Evolutionary conservation across 2,329 filamentous ascomycete genomes (phyloP).

Genomic region (Pseudonectria buxi): DNA sequence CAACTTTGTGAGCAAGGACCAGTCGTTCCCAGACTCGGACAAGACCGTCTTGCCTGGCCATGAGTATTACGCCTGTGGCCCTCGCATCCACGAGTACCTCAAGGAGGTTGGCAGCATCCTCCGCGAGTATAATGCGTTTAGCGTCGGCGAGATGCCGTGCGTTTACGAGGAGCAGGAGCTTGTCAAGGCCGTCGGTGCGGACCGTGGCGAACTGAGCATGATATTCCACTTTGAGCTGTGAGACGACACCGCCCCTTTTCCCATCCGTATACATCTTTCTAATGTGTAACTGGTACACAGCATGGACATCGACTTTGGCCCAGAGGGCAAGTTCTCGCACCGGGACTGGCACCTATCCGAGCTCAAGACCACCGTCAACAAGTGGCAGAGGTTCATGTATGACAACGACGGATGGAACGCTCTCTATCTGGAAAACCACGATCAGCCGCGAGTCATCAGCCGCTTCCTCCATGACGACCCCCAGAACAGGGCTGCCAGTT

Average conservation of each 20-base stretch:
- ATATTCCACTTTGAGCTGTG: slow-evolving; percentile 66
- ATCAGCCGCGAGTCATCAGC: slow-evolving; percentile 54
- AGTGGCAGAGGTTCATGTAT: slow-evolving; percentile 55
- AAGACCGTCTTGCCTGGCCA: slow-evolving; percentile 25
- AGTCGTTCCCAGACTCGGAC: slow-evolving; percentile 45
- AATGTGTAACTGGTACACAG: slow-evolving; percentile 17
- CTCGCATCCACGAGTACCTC: slow-evolving; percentile 40
- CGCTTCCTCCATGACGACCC: slow-evolving; percentile 47
- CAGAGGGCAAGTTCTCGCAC: slow-evolving; percentile 36
- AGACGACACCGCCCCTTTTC: slow-evolving; percentile 11
- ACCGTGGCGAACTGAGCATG: slow-evolving; percentile 59
- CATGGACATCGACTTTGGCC: slow-evolving; percentile 43
- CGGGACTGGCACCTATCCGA: slow-evolving; percentile 41
- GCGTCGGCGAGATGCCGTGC: slow-evolving; percentile 45
- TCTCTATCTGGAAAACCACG: slow-evolving; percentile 60
- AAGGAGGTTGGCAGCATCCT: slow-evolving; percentile 38
- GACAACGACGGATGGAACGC: slow-evolving; percentile 58
- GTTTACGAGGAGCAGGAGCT: slow-evolving; percentile 35
- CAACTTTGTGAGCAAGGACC: slow-evolving; percentile 60
- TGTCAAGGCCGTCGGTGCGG: slow-evolving; percentile 45
- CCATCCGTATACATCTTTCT: no score
- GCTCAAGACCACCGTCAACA: slow-evolving; percentile 46
- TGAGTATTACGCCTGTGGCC: slow-evolving; percentile 49
- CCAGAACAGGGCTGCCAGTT: slow-evolving; percentile 40
- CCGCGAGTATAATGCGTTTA: slow-evolving; percentile 42